Percentiles rank a stretch among this genome's conserved stretches.
Conservation (phyloP, 768 basidiomycete species). For the Pleurotus tuber-regium region DNA sequence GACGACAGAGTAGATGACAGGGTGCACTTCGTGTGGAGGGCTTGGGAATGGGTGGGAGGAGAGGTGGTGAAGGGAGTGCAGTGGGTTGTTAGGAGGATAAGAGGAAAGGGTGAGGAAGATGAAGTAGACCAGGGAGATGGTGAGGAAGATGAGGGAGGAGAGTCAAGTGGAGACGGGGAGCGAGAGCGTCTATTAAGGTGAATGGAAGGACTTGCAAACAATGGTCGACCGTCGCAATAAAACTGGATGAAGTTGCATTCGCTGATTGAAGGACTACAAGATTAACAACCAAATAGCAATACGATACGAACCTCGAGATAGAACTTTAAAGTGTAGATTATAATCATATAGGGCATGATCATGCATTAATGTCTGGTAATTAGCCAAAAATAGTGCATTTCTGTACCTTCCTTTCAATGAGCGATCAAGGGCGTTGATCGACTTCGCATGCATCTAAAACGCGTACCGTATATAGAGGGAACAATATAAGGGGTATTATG, state of each 20-base stretch:
- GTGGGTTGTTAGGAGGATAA: background rate
- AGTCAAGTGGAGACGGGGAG: background rate
- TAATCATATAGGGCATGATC: too few relatives aligned
- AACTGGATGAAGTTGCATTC: background rate
- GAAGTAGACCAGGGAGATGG: background rate
- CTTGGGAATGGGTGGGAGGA: slow-evolving; percentile 16
- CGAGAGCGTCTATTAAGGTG: background rate
- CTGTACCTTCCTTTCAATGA: too few relatives aligned
- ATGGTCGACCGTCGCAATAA: background rate
- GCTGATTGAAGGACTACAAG: too few relatives aligned
- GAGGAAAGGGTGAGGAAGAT: background rate
- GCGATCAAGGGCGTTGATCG: too few relatives aligned
- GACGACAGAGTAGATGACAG: slow-evolving; percentile 58
- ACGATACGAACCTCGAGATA: too few relatives aligned
- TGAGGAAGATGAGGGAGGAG: background rate
- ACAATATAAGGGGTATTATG: too few relatives aligned
- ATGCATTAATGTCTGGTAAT: too few relatives aligned
- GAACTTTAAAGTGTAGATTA: too few relatives aligned
- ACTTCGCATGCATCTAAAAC: too few relatives aligned
- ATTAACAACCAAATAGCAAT: too few relatives aligned
- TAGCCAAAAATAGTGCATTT: too few relatives aligned
- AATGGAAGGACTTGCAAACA: background rate
- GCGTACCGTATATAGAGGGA: too few relatives aligned
- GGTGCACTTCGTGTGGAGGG: slow-evolving; percentile 21
- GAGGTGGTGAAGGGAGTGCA: slow-evolving; percentile 5